These are phyloP conservation scores for Aurifilum marmelostoma DNA, from an alignment of 2,329 filamentous ascomycete species.

Conservation along the genomic window DNA sequence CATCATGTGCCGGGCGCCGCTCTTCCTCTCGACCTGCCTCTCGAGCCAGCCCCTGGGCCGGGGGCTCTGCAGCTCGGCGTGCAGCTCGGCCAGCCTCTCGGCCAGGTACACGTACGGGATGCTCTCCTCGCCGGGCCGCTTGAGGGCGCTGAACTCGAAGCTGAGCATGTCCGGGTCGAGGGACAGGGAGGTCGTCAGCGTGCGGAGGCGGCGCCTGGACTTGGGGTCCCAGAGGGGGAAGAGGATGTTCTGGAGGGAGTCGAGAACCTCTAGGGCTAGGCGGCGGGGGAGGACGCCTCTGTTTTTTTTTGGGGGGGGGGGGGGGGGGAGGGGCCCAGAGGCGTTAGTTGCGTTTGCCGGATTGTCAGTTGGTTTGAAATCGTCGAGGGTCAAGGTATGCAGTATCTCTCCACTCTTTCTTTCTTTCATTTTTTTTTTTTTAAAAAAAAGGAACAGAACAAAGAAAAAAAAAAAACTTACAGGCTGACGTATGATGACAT, in stretches of 20 bases:
- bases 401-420: too few species aligned
- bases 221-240: conserved; percentile 13
- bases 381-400: too few species aligned
- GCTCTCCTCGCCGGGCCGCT: not conserved
- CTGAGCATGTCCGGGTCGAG: conserved; percentile 14
- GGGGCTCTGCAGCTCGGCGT: conserved; percentile 31
- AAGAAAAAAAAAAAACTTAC: not conserved
- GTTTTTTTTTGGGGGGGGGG: too few species aligned
- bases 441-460: too few species aligned
- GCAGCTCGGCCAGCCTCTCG: conserved; percentile 28
- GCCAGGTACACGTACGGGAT: conserved; percentile 15
- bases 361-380: too few species aligned
- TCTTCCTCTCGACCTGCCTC: conserved; percentile 29
- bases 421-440: too few species aligned
- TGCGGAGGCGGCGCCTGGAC: not conserved
- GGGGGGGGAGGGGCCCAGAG: too few species aligned
- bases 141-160: not conserved
- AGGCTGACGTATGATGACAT: not conserved
- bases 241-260: conserved; percentile 13
- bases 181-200: not conserved
- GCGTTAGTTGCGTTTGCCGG: not conserved
- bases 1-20: conserved; percentile 32
- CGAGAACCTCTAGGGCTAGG: conserved; percentile 5
- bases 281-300: conserved; percentile 8
- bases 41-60: conserved; percentile 28